Evolutionary conservation across 2,329 filamentous ascomycete genomes (phyloP), one percentile per base, ranked within the genome.

Genomic region (Hirsutella rhossiliensis): DNA sequence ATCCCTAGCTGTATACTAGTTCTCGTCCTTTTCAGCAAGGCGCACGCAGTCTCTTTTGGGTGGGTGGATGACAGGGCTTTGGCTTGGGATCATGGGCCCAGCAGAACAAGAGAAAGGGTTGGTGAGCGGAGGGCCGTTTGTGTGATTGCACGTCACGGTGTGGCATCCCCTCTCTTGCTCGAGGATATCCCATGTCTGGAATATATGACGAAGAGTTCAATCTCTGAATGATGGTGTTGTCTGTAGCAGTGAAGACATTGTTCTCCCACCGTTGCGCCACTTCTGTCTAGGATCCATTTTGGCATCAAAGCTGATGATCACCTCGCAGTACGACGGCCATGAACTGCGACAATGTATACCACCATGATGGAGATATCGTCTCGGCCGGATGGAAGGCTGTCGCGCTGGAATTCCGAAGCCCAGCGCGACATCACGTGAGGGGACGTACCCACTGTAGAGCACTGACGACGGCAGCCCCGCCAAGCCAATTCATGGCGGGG

Each of bases 131-230:
- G n/a, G 34, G n/a, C 7, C n/a, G 17, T 37, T 7, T 18, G 17
- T 17, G 7, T 17, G 34, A 17, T 11, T 18, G 9, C 56, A 50
- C 51, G 52, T 55, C 56, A 55, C 47, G 43, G 44, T 51, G 54
- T 62, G 61, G 56, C 60, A 63, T 62, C 61, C 60, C 61, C 61
- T 64, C 62, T 65, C 62, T 63, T 61, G 59, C 58, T 54, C 52
- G 47, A 54, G 46, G 42, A 11, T 12, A 34, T 40, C 29, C 30
- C 19, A 31, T 43, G 34, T 43, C 29, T 32, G 27, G 31, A 38
- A 27, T 38, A 43, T 38, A 37, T 17, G 31, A 34, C 12, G 9
- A 17, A 19, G 17, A 17, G 5, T 6, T 27, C n/a, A n/a, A 27
- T 27, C 5, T 27, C 23, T 27, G 23, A 9, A 7, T 5, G 23